Conservation (phyloP, 169 alveolate genomes). For the Toxoplasma gondii region DNA sequence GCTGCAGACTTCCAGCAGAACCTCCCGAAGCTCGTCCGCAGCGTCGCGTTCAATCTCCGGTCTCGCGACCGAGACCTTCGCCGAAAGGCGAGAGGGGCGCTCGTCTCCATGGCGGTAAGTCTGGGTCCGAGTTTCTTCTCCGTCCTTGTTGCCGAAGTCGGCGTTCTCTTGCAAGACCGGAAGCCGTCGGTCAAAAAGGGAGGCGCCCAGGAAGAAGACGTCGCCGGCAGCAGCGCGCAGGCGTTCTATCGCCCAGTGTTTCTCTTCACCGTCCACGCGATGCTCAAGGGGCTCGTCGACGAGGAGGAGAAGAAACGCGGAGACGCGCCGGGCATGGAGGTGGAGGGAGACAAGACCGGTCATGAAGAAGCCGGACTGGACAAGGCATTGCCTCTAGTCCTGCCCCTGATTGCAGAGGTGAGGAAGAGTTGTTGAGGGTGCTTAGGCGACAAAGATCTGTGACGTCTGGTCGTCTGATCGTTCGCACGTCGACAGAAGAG, state of each 20-base stretch:
- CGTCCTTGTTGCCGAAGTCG: conserved; percentile 53
- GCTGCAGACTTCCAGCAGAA: conserved; percentile 51
- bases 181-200: background rate
- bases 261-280: conserved; percentile 63
- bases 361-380: background rate
- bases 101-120: conserved; percentile 37
- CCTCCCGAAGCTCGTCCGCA: conserved; percentile 66
- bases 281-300: conserved; percentile 41
- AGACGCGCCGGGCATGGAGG: background rate
- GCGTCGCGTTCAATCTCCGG: conserved; percentile 48
- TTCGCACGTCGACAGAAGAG: no score
- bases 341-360: background rate
- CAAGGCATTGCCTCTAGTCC: conserved; percentile 48
- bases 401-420: conserved; percentile 63
- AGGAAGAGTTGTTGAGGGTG: background rate
- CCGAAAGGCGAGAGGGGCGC: conserved; percentile 67
- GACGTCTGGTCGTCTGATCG: no score
- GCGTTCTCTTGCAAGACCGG: conserved; percentile 41
- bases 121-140: conserved; percentile 60
- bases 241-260: conserved; percentile 56
- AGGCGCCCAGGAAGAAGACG: conserved; percentile 23
- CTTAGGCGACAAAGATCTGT: background rate
- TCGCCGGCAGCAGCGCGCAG: conserved; percentile 6
- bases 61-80: conserved; percentile 63
- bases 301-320: conserved; percentile 5